Base-by-base conservation (phyloP, 306 rosid species). In the Oxytropis ochrocephala region DNA sequence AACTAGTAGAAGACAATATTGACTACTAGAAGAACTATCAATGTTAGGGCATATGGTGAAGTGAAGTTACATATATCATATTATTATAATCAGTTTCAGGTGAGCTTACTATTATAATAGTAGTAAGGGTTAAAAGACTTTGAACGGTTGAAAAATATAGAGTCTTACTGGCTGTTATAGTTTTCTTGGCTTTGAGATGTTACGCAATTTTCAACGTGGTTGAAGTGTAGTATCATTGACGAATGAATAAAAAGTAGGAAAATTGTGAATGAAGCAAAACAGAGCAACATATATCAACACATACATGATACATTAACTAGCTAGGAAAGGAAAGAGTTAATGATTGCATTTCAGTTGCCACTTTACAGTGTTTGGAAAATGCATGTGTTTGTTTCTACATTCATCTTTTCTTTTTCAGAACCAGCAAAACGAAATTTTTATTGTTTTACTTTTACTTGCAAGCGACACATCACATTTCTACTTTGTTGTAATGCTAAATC, bases 51-150 rank as follows among this genome's bases (percentile, higher is more conserved):
- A 2, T 27, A 27, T 21, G 11, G 29, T 53, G 35, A 60, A 60
- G 42, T 11, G 13, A 24, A 51, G 60, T 72, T 60, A n/a, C 18
- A 16, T 16, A 35, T 59, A 11, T 30, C 27, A 21, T 21, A 21
- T 21, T 21, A 38, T 38, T 10, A 52, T 36, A 14, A 24, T 27
- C 24, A 56, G 21, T 53, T 66, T 56, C 21, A 46, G 61, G 79
- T 65, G 59, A 55, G 73, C 57, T 55, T 75, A 55, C 67, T 6
- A 75, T 65, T 65, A 43, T 39, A 21, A 1, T 39, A n/a, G n/a
- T n/a, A n/a, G n/a, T n/a, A 9, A 21, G 14, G 38, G 3, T 33
- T 36, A 2, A 32, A 74, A 52, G 4, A 75, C 44, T 44, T 66
- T 46, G 74, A 75, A 75, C 16, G 58, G 29, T 54, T 54, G 13